These are phyloP conservation scores for Alternaria panax DNA, from an alignment of 2,329 filamentous ascomycete genomes.

Conservation along the genomic window DNA sequence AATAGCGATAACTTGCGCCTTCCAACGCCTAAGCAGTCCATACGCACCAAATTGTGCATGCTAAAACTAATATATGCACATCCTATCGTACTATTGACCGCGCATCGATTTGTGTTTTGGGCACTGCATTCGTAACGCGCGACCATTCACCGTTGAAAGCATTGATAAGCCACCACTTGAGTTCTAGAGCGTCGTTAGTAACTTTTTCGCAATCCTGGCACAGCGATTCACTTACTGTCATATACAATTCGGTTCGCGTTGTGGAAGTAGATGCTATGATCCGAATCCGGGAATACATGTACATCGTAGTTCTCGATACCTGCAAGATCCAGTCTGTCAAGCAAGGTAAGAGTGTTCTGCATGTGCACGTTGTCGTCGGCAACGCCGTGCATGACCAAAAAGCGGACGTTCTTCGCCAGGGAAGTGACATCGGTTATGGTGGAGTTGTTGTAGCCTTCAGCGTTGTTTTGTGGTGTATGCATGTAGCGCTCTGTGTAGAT, in stretches of 20 bases:
- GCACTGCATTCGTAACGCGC: slow-evolving; percentile 61
- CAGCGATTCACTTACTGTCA: slow-evolving; percentile 72
- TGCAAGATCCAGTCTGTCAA: slow-evolving; percentile 84
- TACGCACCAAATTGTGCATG: background rate
- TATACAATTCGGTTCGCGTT: slow-evolving; percentile 91
- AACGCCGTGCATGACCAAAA: slow-evolving; percentile 95
- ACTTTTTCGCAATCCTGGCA: background rate
- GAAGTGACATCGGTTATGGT: slow-evolving; percentile 77
- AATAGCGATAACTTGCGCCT: background rate
- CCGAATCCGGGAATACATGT: slow-evolving; percentile 94
- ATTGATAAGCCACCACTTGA: slow-evolving; percentile 91
- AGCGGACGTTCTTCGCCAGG: slow-evolving; percentile 78
- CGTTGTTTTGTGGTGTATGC: slow-evolving; percentile 88
- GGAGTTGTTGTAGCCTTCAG: slow-evolving; percentile 75
- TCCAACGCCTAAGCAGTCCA: background rate
- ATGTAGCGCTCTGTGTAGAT: slow-evolving; percentile 98
- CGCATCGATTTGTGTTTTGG: slow-evolving; percentile 46
- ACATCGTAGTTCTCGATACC: slow-evolving; percentile 93
- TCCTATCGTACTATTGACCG: slow-evolving; percentile 22
- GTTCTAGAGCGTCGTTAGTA: slow-evolving; percentile 58
- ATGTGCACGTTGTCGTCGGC: slow-evolving; percentile 98
- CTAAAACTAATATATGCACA: background rate
- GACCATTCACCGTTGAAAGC: slow-evolving; percentile 98
- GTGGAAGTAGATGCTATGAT: slow-evolving; percentile 95
- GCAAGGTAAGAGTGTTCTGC: slow-evolving; percentile 86